Percentiles rank a stretch among this genome's conserved stretches.
phyloP scores from a whole-genome alignment of 2,329 filamentous ascomycete genomes.

The Nigrospora oryzae region DNA sequence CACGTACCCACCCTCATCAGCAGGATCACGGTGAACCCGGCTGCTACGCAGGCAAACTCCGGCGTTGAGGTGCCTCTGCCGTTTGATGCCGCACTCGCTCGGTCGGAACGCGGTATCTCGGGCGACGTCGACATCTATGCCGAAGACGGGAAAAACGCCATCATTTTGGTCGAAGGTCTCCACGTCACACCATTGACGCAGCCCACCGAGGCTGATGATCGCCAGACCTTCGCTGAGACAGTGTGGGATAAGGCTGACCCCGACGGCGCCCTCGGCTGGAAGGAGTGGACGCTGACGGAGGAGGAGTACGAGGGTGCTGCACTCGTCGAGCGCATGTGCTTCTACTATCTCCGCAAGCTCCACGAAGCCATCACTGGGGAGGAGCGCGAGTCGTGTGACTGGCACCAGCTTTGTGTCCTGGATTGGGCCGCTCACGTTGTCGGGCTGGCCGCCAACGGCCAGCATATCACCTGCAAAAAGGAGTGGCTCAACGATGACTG shows the following conservation, averaged over 20 bases:
- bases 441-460: background rate
- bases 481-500: constrained; percentile 6
- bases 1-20: constrained; percentile 8
- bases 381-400: constrained; percentile 6
- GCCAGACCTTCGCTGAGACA: background rate
- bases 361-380: constrained; percentile 2
- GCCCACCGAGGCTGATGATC: background rate
- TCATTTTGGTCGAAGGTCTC: background rate
- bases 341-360: background rate
- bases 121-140: constrained; percentile 3
- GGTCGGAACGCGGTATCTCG: background rate
- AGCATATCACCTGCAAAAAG: background rate
- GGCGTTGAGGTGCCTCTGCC: constrained; percentile 9
- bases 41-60: background rate
- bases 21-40: constrained; percentile 2
- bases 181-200: background rate
- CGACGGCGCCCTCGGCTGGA: background rate
- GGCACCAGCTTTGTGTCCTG: background rate
- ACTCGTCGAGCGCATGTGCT: background rate
- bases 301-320: background rate
- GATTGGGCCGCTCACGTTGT: constrained; percentile 17
- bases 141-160: constrained; percentile 1
- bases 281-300: background rate
- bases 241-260: background rate
- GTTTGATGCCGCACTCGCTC: constrained; percentile 1